Conservation (phyloP, 768 basidiomycete species). For the Tylopilus plumbeoviolaceoides region DNA sequence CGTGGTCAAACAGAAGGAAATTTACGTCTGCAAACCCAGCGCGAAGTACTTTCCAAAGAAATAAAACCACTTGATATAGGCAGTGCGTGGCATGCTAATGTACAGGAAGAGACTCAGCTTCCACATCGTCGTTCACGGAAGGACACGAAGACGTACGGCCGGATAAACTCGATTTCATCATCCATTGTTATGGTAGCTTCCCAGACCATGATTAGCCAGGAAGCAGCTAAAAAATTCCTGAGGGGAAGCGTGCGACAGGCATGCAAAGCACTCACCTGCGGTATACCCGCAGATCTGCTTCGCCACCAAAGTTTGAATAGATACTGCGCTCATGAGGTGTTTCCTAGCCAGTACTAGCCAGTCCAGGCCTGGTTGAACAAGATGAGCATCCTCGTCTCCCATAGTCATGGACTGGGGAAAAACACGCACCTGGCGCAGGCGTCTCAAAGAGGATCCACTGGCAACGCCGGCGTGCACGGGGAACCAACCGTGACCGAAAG, state of each 20-base stretch:
- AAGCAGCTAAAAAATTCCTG: conserved; percentile 4
- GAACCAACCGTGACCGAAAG: not conserved
- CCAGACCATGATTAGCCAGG: conserved; percentile 14
- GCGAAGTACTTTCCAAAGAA: conserved; percentile 22
- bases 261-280: conserved; percentile 1
- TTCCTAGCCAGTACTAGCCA: not conserved
- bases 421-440: not conserved
- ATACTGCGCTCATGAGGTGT: conserved; percentile 1
- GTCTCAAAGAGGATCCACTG: not conserved
- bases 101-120: not conserved
- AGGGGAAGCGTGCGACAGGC: not conserved
- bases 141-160: conserved; percentile 18
- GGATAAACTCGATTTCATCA: conserved; percentile 20
- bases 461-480: not conserved
- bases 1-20: not conserved
- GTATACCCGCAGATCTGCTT: conserved; percentile 5
- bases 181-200: conserved; percentile 14
- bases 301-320: not conserved
- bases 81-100: conserved; percentile 15
- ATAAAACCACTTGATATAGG: conserved; percentile 26
- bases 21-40: conserved; percentile 16
- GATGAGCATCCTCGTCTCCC: not conserved
- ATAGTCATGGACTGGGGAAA: not conserved
- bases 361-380: not conserved
- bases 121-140: not conserved